Evolutionary conservation across 1,284 basidiomycete species (phyloP).

Genomic region (Inonotus obliquus): DNA sequence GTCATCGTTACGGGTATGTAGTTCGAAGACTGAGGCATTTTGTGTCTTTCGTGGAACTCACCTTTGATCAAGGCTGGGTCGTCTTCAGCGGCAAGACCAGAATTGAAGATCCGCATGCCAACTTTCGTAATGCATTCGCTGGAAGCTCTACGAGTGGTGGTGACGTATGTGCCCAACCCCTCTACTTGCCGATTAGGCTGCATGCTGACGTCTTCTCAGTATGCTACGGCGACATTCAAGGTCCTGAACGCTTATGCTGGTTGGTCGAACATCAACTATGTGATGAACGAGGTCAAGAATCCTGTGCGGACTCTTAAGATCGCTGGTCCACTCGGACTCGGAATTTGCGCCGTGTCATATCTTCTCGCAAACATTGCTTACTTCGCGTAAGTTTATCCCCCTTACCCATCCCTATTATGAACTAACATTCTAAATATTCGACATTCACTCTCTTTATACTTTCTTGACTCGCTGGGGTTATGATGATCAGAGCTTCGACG

Average conservation of each 20-base stretch:
- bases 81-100: conserved; percentile 46
- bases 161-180: conserved; percentile 30
- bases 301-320: conserved; percentile 49
- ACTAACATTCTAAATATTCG: background rate
- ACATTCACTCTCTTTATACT: background rate
- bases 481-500: conserved; percentile 31
- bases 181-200: background rate
- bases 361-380: conserved; percentile 51
- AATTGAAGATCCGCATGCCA: conserved; percentile 37
- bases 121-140: conserved; percentile 45
- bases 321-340: conserved; percentile 48
- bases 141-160: conserved; percentile 43
- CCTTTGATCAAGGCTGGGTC: background rate
- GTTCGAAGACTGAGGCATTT: background rate
- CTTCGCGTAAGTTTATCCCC: conserved; percentile 32
- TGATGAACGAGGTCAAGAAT: conserved; percentile 50
- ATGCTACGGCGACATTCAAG: conserved; percentile 55
- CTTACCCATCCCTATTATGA: background rate
- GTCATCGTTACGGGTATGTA: conserved; percentile 34
- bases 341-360: conserved; percentile 43
- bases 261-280: conserved; percentile 49
- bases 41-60: background rate
- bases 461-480: background rate
- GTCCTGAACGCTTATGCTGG: conserved; percentile 53
- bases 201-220: conserved; percentile 29